Percentiles rank a stretch among this genome's conserved stretches.
Conservation (phyloP, 768 basidiomycete species). For the Russula sp. region DNA sequence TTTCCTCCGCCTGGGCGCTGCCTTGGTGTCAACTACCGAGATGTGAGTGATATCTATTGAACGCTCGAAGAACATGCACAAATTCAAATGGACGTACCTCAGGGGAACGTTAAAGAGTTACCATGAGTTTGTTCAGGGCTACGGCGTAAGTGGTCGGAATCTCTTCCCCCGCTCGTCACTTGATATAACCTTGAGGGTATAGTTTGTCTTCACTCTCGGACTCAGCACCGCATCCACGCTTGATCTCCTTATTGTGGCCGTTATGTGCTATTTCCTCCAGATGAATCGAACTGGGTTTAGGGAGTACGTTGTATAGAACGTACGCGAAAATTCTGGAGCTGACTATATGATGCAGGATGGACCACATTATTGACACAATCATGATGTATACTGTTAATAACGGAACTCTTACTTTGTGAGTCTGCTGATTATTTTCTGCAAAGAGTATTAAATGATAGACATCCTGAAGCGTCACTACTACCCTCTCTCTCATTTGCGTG, state of each 20-base stretch:
- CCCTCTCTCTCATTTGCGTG: conserved; percentile 6
- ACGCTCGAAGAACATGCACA: not conserved
- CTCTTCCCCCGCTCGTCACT: not conserved
- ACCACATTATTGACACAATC: conserved; percentile 13
- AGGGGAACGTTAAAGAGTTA: conserved; percentile 5
- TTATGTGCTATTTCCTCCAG: conserved; percentile 16
- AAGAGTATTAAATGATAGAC: not conserved
- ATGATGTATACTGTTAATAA: conserved; percentile 19
- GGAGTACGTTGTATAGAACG: not conserved
- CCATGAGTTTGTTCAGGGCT: not conserved
- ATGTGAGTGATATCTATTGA: not conserved
- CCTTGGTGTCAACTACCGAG: conserved; percentile 1
- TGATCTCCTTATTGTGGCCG: conserved; percentile 2
- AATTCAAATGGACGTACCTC: not conserved
- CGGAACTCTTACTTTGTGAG: conserved; percentile 13
- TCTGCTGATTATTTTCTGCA: not conserved
- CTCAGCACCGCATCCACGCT: conserved; percentile 6
- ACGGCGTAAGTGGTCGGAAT: not conserved
- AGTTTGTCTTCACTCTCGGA: conserved; percentile 18
- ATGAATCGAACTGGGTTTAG: conserved; percentile 13
- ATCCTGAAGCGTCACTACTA: not conserved
- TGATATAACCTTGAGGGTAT: not conserved
- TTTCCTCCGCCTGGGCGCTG: not conserved
- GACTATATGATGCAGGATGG: not conserved
- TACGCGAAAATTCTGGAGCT: not conserved